These are phyloP conservation scores for Blastosporella zonata DNA, from an alignment of 1,284 basidiomycete species.

Conservation along the genomic window DNA sequence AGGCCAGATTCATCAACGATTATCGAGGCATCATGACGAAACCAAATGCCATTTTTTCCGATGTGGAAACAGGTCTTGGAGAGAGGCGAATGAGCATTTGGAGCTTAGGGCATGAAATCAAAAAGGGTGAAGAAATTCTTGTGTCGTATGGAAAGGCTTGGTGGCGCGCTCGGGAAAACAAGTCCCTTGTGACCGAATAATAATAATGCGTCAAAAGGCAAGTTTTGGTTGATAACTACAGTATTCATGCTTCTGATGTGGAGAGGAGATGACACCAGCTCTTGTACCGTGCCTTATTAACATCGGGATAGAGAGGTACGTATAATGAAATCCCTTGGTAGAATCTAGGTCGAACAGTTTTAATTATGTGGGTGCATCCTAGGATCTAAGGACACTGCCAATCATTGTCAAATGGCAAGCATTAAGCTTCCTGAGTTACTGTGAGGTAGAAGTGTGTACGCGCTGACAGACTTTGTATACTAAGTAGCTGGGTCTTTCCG, in stretches of 20 bases:
- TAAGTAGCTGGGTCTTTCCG: no score
- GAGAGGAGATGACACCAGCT: not conserved
- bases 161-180: constrained; percentile 57
- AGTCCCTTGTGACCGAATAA: constrained; percentile 8
- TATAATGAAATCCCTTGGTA: no score
- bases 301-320: no score
- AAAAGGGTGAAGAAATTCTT: constrained; percentile 82
- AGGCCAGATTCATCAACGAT: constrained; percentile 86
- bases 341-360: no score
- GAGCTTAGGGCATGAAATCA: constrained; percentile 54
- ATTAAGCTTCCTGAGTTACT: no score
- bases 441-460: no score
- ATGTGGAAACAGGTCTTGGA: constrained; percentile 53
- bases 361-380: no score
- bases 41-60: constrained; percentile 76
- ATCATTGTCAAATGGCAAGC: no score
- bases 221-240: no score
- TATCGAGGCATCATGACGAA: constrained; percentile 68
- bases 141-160: constrained; percentile 94
- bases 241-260: not conserved
- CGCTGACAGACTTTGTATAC: no score
- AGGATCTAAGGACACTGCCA: no score
- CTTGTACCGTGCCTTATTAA: no score
- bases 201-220: not conserved
- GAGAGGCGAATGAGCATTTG: constrained; percentile 79